Base-by-base conservation (phyloP, 2,329 filamentous ascomycete species). In the Coniochaeta sp. region DNA sequence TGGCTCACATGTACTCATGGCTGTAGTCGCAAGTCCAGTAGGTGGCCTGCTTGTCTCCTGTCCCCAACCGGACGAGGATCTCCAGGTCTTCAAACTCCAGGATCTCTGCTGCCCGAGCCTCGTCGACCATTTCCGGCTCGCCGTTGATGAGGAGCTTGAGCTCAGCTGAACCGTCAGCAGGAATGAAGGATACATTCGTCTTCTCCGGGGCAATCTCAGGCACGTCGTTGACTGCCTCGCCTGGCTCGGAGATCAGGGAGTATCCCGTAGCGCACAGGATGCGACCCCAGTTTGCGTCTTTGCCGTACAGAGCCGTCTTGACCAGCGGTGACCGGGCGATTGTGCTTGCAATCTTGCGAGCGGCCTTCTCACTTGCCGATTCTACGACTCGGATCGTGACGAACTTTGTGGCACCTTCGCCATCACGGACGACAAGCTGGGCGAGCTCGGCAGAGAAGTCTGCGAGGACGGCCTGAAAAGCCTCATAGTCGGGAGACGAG, bases 241-340 rank as follows among this genome's bases (percentile, higher is more conserved):
- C 83, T 0, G 83, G 84, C 65, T 84, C 82, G 1, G 81, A 83
- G 63, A 88, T 80, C 55, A 86, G 76, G 16, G 85, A 80, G 72
- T 98, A 98, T 3, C 95, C 95, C 4, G 93, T 92, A 0, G 95
- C 93, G 73, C 95, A 98, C 30, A 98, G 82, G 63, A 99, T 96
- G 59, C 95, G 91, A 36, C 95, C 95, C 95, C 95, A 99, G 79
- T 99, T 99, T 19, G 95, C 95, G 72, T 99, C 95, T 73, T 92
- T 91, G 65, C 95, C 95, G 74, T 99, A 99, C 44, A 99, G 81
- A 0, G 95, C 95, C 0, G 95, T 99, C 81, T 99, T 99, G 67
- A 99, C 95, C 14, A 99, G 85, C 9, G 95, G 91, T 0, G 92
- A 96, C 57, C 89, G 86, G 17, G 95, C 93, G 71, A 99, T 97